Evolutionary conservation across 768 basidiomycete species (phyloP), one percentile per base, ranked within the genome.

Genomic region (Suillus weaverae): DNA sequence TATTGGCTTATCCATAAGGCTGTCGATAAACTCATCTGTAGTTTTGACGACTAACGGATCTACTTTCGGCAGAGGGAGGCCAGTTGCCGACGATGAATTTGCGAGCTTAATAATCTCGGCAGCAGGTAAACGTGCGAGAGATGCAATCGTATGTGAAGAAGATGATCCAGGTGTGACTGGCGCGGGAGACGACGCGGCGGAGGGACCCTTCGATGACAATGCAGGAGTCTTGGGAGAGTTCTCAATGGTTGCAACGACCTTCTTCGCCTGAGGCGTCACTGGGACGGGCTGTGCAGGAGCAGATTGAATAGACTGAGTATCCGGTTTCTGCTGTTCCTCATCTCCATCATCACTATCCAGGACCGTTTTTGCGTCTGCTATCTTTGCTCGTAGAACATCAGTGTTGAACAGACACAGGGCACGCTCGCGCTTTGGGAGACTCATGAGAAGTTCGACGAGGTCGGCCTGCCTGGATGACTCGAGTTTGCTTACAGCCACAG

Each of bases 371-470:
- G 95, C 95, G 68, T 95, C 94, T 1, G 84, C 84, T 22, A 96
- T 79, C 79, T 96, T 96, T 26, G 79, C 81, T 60, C 87, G 83
- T 32, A 96, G 81, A 35, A 93, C 84, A 69, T 95, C 93, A 14
- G 82, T 81, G 68, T 94, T 96, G 82, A 97, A 97, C 46, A 96
- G 80, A 77, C 94, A 95, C 86, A 96, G 84, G 0, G 93, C 94
- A 16, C 94, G 86, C 68, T 97, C 95, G 65, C 91, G 86, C 77
- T 95, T 96, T 1, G 91, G 89, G 20, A 97, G 82, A 69, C 88
- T 89, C 89, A 95, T 91, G 41, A 96, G 77, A 60, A 97, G 80
- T 30, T 90, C 91, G 0, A 89, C 87, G 53, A 96, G 82, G 67
- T 92, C 89, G 3, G 71, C 71, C 53, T 88, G 85, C 60, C 86